Conservation (phyloP, 2,329 filamentous ascomycete genomes). For the Epichloe baconii region DNA sequence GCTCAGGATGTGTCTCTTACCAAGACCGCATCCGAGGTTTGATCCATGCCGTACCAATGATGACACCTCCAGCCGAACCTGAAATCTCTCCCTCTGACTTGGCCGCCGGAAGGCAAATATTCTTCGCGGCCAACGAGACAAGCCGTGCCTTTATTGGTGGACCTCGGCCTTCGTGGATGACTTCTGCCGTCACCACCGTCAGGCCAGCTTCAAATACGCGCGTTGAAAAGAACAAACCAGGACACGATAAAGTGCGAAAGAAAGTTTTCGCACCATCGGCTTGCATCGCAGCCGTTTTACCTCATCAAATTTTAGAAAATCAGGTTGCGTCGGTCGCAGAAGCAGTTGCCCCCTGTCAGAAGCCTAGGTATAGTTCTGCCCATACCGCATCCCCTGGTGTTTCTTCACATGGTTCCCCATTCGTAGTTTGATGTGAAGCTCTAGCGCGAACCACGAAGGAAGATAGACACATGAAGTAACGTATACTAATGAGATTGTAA, state of each 20-base stretch:
- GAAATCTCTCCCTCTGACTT: not conserved
- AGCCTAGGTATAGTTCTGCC: not conserved
- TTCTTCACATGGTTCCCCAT: not conserved
- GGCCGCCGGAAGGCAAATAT: not conserved
- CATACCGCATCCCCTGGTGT: not conserved
- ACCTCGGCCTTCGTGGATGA: slow-evolving; percentile 2
- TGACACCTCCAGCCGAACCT: not conserved
- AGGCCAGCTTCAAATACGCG: not conserved
- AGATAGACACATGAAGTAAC: not conserved
- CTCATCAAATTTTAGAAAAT: not conserved
- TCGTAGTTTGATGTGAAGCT: not conserved
- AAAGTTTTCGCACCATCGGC: not conserved
- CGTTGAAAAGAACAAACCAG: not conserved
- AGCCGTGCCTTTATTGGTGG: slow-evolving; percentile 6
- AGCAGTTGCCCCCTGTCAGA: not conserved
- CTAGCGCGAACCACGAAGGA: not conserved
- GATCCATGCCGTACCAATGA: not conserved
- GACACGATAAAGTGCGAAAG: not conserved
- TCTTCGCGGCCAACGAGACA: slow-evolving; percentile 4
- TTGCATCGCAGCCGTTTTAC: not conserved
- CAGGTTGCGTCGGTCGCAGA: not conserved
- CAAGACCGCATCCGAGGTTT: not conserved
- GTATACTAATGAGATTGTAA: not conserved
- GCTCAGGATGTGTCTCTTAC: not conserved
- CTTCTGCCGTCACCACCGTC: not conserved